Conservation (phyloP, 768 basidiomycete species). For the Termitomyces sp. region DNA sequence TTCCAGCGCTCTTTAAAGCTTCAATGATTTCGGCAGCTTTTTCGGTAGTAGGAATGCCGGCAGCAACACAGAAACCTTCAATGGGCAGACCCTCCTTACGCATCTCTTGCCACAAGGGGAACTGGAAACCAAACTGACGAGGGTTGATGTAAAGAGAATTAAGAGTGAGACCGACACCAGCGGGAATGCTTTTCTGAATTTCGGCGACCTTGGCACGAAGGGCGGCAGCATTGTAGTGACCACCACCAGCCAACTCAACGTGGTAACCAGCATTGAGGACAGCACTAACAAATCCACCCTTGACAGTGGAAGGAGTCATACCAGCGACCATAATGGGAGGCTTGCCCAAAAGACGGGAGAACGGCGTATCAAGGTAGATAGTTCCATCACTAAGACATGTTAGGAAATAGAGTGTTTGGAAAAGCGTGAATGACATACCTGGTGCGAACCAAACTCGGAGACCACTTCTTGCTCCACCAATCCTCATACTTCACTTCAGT, state of each 20-base stretch:
- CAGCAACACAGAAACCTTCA: constrained; percentile 99
- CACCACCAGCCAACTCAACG: constrained; percentile 95
- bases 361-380: constrained; percentile 90
- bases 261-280: constrained; percentile 93
- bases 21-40: constrained; percentile 96
- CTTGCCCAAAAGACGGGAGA: constrained; percentile 94
- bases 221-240: constrained; percentile 89
- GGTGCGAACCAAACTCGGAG: constrained; percentile 82
- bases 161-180: constrained; percentile 88
- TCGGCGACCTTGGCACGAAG: constrained; percentile 90
- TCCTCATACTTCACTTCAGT: constrained; percentile 66
- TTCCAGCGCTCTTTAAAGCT: constrained; percentile 74
- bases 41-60: constrained; percentile 94
- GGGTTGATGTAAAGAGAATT: constrained; percentile 99
- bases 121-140: constrained; percentile 94
- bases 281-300: constrained; percentile 91
- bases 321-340: constrained; percentile 99
- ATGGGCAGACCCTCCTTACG: constrained; percentile 90
- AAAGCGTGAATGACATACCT: constrained; percentile 45
- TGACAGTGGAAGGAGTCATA: constrained; percentile 97
- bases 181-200: constrained; percentile 78
- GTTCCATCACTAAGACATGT: constrained; percentile 69
- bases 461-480: constrained; percentile 90
- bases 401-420: constrained; percentile 2
- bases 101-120: constrained; percentile 98